phyloP scores from a whole-genome alignment of 805 yeast species.

The Blastobotrys attinorum region DNA sequence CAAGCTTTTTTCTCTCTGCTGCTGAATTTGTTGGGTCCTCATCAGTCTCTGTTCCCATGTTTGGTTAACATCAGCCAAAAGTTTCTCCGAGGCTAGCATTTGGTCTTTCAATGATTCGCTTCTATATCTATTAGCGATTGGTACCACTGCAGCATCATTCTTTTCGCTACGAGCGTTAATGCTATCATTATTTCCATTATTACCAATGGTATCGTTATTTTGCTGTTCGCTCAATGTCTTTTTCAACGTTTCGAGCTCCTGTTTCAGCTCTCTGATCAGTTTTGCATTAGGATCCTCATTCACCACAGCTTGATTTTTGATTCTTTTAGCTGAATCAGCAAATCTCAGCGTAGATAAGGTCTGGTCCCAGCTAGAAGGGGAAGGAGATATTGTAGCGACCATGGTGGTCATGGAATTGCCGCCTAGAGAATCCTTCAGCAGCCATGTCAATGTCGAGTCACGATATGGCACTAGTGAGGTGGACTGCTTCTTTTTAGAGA shows the following conservation, averaged over 20 bases:
- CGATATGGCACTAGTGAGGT: constrained; percentile 55
- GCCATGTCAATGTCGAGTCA: constrained; percentile 59
- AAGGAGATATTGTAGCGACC: constrained; percentile 74
- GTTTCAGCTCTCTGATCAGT: constrained; percentile 31
- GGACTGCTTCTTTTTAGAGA: constrained; percentile 1
- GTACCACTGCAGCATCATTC: constrained; percentile 9
- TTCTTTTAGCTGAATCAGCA: constrained; percentile 67
- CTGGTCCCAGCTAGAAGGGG: constrained; percentile 64
- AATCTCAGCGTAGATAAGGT: constrained; percentile 65
- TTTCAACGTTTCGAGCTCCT: constrained; percentile 18
- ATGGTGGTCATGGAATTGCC: constrained; percentile 61
- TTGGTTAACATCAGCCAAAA: constrained; percentile 20
- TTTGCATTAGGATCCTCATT: constrained; percentile 54
- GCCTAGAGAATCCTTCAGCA: constrained; percentile 57
- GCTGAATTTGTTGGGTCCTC: constrained; percentile 18
- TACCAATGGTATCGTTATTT: neutral
- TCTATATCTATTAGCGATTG: no score
- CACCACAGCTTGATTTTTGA: constrained; percentile 53
- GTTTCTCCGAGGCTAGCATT: constrained; percentile 17
- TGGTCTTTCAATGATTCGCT: constrained; percentile 10
- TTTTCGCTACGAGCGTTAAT: no score
- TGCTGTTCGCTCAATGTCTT: constrained; percentile 8
- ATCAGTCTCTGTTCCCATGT: constrained; percentile 24
- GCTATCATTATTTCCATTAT: constrained; percentile 4
- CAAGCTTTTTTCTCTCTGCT: constrained; percentile 21